Evolutionary conservation across 495 filamentous ascomycete genomes (phyloP), one percentile per base, ranked within the genome.

Genomic region (Pyrenopolyporus hunteri): DNA sequence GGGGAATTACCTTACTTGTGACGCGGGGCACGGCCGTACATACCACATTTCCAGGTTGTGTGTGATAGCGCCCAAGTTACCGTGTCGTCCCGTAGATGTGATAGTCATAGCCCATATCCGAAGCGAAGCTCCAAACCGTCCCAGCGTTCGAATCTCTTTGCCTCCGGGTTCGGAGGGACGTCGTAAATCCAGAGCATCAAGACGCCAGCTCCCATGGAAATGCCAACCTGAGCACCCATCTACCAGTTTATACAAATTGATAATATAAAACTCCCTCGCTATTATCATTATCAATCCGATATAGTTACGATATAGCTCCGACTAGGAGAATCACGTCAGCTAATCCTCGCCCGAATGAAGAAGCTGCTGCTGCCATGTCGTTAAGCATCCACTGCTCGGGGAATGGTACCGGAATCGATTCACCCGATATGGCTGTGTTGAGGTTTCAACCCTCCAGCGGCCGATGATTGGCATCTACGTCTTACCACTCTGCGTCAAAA

Each of bases 281-380:
- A 25, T 45, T 19, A 42, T 53, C 36, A 32, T 32, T 44, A 48
- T 19, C 31, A 23, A 14, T 11, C 35, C 22, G 26, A 25, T 37
- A 28, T 26, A 26, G 13, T 20, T 32, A 35, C 14, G 29, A 25
- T 17, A 25, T 42, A 33, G 25, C 48, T 33, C 9, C 32, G 20
- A 31, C 37, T n/a, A 33, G 47, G 16, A 14, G 19, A 33, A 64
- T 64, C 60, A 64, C 60, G 60, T 64, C 60, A 64, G 60, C 42
- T 64, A 64, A 61, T 48, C 26, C 40, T 54, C 17, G 40, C 26
- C 22, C 25, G 13, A 29, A 33, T 40, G 33, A 35, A 40, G 32
- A 52, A 42, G 37, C 37, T 42, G 19, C 10, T 22, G n/a, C n/a
- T n/a, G n/a, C n/a, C n/a, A n/a, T n/a, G n/a, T n/a, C n/a, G n/a